Evolutionary conservation across 345 rosid species (phyloP), one percentile per base, ranked within the genome.

Genomic region (Sisymbrium irio): DNA sequence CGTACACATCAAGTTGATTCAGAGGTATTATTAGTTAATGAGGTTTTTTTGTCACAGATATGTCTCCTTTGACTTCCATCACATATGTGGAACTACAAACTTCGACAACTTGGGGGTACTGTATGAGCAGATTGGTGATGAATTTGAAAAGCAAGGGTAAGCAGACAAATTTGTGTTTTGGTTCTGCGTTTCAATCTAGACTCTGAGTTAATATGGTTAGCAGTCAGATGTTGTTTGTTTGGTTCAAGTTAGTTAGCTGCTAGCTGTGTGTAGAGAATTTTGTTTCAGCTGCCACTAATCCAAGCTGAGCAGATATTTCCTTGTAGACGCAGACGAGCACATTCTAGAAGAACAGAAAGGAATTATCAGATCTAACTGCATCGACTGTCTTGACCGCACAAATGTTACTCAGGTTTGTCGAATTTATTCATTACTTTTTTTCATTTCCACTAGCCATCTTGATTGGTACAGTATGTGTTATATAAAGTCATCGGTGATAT

Each of bases 301-400:
- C 86, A 81, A 83, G 85, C 87, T 87, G 86, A 84, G 88, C 97
- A 94, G 98, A 85, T 94, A 87, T 81, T 85, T 88, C 75, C 86
- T 88, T 18, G 49, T 88, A 73, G 98, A 89, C 60, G 66, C 77
- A 39, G 88, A 86, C 74, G 91, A 91, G 51, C 83, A 82, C 27
- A 80, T 87, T 76, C 79, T 88, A 65, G 89, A 78, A 79, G 93
- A 94, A 80, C 98, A 94, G 88, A 89, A 84, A 81, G 97, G 98
- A 61, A 79, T 89, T 32, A 62, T 94, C 69, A 87, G 98, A 81
- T 83, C 96, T 62, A 94, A 94, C 80, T 94, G 98, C 82, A 94
- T 94, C 60, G 98, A 94, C 73, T 94, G 96, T 83, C 92, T 94
- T 69, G 98, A 94, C 79, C 90, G 98, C 62, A 91, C 98, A 72